Evolutionary conservation across 2,329 filamentous ascomycete species (phyloP).

Genomic region (Ophiostoma novo-ulmi): DNA sequence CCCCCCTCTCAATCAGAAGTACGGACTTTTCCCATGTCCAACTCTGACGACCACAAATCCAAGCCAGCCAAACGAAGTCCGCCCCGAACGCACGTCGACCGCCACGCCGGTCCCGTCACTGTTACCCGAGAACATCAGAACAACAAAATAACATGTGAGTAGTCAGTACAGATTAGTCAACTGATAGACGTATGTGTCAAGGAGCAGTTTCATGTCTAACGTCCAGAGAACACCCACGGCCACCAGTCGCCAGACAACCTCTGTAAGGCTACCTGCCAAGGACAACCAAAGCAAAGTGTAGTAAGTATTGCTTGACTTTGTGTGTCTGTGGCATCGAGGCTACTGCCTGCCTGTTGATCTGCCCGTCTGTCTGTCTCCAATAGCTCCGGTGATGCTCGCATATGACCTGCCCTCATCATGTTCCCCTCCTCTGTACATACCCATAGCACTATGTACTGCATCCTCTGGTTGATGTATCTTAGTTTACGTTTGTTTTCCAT

Average conservation of each 20-base stretch:
- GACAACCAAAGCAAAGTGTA: not conserved
- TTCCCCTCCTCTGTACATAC: not conserved
- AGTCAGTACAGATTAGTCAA: not conserved
- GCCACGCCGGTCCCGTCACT: conserved; percentile 8
- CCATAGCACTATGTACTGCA: not conserved
- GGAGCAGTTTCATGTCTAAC: not conserved
- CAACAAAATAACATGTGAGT: not conserved
- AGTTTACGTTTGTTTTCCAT: not conserved
- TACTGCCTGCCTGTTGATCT: not conserved
- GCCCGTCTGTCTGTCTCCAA: not conserved
- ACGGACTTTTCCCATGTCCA: not conserved
- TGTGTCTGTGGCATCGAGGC: not conserved
- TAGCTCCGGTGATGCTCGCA: not conserved
- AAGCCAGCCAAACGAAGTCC: not conserved
- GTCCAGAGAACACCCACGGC: not conserved
- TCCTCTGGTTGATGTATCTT: too few relatives aligned
- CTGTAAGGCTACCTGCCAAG: not conserved
- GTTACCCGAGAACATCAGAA: not conserved
- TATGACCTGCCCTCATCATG: not conserved
- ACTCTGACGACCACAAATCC: not conserved
- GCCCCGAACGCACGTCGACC: not conserved
- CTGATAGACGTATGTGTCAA: not conserved
- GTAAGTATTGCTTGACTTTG: not conserved
- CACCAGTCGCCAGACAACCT: not conserved
- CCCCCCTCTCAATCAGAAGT: not conserved